These are phyloP conservation scores for Lachancea meyersii DNA, from an alignment of 805 yeast species.

Conservation along the genomic window DNA sequence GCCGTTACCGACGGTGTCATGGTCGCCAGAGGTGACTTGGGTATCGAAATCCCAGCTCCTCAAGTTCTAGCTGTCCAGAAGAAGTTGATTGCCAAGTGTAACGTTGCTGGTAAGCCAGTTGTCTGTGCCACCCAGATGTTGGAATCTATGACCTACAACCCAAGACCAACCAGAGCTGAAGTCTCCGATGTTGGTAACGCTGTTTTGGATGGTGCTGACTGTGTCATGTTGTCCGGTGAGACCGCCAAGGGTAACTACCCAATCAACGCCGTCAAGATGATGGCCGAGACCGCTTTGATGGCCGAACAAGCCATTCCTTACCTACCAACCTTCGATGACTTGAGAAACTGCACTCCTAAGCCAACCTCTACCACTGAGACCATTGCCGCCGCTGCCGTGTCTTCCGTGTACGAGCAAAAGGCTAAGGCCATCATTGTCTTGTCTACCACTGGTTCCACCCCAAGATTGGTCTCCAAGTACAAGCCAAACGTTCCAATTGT, in stretches of 20 bases:
- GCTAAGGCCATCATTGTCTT: slow-evolving; percentile 96
- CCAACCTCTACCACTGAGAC: slow-evolving; percentile 95
- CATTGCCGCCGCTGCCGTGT: slow-evolving; percentile 92
- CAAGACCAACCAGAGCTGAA: slow-evolving; percentile 99
- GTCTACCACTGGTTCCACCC: slow-evolving; percentile 91
- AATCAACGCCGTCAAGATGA: slow-evolving; percentile 93
- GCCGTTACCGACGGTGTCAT: slow-evolving; percentile 96
- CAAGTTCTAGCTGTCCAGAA: slow-evolving; percentile 98
- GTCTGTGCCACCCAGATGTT: slow-evolving; percentile 99
- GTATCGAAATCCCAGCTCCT: slow-evolving; percentile 99
- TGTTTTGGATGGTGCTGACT: slow-evolving; percentile 97
- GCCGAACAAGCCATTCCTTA: slow-evolving; percentile 97
- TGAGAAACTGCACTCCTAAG: slow-evolving; percentile 75
- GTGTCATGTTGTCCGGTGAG: slow-evolving; percentile 99
- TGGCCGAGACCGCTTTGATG: slow-evolving; percentile 94
- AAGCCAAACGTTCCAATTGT: slow-evolving; percentile 96
- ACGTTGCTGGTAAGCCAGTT: slow-evolving; percentile 98
- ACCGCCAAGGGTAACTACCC: slow-evolving; percentile 99
- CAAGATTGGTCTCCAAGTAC: slow-evolving; percentile 94
- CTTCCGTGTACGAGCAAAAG: slow-evolving; percentile 91
- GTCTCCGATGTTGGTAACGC: slow-evolving; percentile 99
- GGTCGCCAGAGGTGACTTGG: slow-evolving; percentile 99
- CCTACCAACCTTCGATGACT: slow-evolving; percentile 75
- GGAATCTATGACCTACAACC: slow-evolving; percentile 99
- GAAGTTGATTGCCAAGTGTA: slow-evolving; percentile 98